Conservation (phyloP, 1,139 yeast genomes). For the Suhomyces anneliseae region DNA sequence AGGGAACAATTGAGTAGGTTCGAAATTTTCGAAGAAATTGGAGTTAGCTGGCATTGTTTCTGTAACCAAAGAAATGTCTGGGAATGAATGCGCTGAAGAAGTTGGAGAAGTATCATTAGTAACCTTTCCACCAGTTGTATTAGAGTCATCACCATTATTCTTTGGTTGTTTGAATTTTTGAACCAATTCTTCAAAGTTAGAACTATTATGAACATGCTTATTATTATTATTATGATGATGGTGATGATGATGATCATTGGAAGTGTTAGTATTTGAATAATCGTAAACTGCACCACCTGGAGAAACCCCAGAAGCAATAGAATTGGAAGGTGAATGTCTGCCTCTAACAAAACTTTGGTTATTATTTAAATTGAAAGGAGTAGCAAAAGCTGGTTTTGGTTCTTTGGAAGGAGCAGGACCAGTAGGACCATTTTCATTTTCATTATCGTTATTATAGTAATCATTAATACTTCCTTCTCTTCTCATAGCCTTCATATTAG, state of each 20-base stretch:
- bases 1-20: constrained; percentile 52
- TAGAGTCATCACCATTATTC: constrained; percentile 5
- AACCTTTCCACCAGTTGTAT: constrained; percentile 6
- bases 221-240: neutral
- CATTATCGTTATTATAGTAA: constrained; percentile 13
- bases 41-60: constrained; percentile 43
- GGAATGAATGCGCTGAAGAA: constrained; percentile 43
- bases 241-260: neutral
- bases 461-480: constrained; percentile 22
- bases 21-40: constrained; percentile 47
- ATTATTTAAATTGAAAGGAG: constrained; percentile 8
- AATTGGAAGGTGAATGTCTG: constrained; percentile 14
- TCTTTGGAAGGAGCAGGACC: neutral
- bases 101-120: constrained; percentile 37
- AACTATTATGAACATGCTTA: constrained; percentile 3
- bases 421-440: neutral
- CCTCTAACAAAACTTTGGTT: constrained; percentile 6
- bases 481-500: constrained; percentile 28
- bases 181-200: constrained; percentile 34
- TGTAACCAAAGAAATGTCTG: constrained; percentile 49
- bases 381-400: constrained; percentile 1
- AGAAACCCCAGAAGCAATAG: constrained; percentile 30
- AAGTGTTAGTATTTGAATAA: constrained; percentile 1
- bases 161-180: constrained; percentile 28
- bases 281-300: constrained; percentile 29